Evolutionary conservation across 257 asterid species (phyloP), one percentile per base, ranked within the genome.

Genomic region (Petunia secreta): DNA sequence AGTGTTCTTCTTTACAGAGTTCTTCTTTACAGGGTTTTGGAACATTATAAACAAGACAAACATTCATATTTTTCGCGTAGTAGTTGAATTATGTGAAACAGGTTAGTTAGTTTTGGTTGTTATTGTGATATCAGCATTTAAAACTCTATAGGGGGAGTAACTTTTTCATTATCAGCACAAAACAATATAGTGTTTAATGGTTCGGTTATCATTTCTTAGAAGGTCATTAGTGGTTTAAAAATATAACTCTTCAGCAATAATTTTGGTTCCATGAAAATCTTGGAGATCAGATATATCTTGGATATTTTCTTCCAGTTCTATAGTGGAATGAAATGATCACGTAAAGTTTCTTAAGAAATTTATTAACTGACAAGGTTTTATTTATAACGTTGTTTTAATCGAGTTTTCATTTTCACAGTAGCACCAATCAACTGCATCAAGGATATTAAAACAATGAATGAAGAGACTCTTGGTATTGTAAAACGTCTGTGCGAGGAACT

Each of bases 401-500:
- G 25, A 60, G 65, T 16, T 60, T 60, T 16, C 1, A 6, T 60
- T 38, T 60, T 60, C 25, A 16, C 65, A 60, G 65, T 13, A 60
- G 2, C 4, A 60, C 0, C 34, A 25, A n/a, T 64, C 9, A 75
- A 44, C 15, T 46, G 58, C n/a, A 77, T 77, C 38, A 77, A 62
- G 64, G 58, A 78, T 16, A 79, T 79, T 55, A 66, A 63, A 78
- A 59, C 80, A 16, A 87, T 87, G 90, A 88, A 87, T 55, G 58
- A 60, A 74, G 88, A 84, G 83, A 79, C 85, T 36, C 85, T 82
- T 80, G 80, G 75, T 52, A 80, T 83, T 16, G 83, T 87, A 40
- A 85, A 84, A 71, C 25, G 53, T 81, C 48, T 87, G 80, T 87
- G 90, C 80, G 60, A 53, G 41, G 84, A 63, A 80, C 83, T 87